Evolutionary conservation across 1,139 yeast species (phyloP), one percentile per base, ranked within the genome.

Genomic region (Blastobotrys elegans): DNA sequence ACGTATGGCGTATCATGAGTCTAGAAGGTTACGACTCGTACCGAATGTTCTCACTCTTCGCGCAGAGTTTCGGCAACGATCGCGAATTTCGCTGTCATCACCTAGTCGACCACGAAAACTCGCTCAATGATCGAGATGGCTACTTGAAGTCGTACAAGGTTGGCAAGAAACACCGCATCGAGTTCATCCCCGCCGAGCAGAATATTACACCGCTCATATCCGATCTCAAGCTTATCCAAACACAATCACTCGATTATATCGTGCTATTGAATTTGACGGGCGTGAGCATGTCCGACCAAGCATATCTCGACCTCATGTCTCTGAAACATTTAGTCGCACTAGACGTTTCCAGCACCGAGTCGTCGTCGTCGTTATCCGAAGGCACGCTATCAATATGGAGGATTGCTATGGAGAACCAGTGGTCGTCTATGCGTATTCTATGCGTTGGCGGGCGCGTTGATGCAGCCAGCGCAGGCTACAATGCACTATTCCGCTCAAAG

Each of bases 21-120:
- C 36, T 26, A n/a, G 35, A 42, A 8, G 62, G 62, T 13, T 45
- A 43, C 11, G 65, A 61, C 40, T 54, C 60, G n/a, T 61, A 54
- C 44, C 44, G 43, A 22, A 37, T 58, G 37, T 61, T 59, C 42
- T 49, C 49, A 14, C 45, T 53, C 26, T 61, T 61, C 48, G 53
- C 55, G 5, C 39, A 43, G 18, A 45, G 20, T 16, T 61, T 60
- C 44, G 56, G 57, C 16, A 16, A 35, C 2, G 53, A 55, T 11
- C 41, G 35, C 24, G 52, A 46, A 22, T 58, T 59, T 41, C 48
- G 50, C 21, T 56, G 60, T 35, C 60, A 56, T 46, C 8, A 14
- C 40, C 30, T 36, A 7, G 16, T 21, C 17, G 6, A 4, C 27
- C 13, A 33, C 14, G 33, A 43, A 27, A 20, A 20, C 2, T 20